These are phyloP conservation scores for Phaeotremella fagi DNA, from an alignment of 768 basidiomycete species.

Conservation along the genomic window DNA sequence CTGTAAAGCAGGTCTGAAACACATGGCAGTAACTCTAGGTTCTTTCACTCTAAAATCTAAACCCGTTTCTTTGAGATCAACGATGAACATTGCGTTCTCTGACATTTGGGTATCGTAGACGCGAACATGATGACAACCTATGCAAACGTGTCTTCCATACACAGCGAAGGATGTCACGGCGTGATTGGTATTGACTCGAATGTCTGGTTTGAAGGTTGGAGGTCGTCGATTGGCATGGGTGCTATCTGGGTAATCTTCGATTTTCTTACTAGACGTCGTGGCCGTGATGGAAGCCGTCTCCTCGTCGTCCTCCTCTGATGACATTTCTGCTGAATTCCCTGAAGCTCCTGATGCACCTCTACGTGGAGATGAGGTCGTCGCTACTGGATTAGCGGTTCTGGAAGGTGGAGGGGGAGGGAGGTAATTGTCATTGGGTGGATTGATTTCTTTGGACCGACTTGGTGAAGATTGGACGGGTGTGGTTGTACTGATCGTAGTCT, in stretches of 20 bases:
- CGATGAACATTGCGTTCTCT: slow-evolving; percentile 38
- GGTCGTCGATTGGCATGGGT: slow-evolving; percentile 51
- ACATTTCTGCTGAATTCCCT: slow-evolving; percentile 19
- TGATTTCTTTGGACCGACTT: neutral
- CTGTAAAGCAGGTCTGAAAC: slow-evolving; percentile 59
- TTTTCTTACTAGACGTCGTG: slow-evolving; percentile 22
- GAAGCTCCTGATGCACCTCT: slow-evolving; percentile 9
- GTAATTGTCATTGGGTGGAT: slow-evolving; percentile 5
- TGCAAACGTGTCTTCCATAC: slow-evolving; percentile 46
- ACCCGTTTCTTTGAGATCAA: slow-evolving; percentile 63
- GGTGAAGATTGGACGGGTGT: neutral
- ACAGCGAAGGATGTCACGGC: slow-evolving; percentile 45
- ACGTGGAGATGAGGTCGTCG: slow-evolving; percentile 13
- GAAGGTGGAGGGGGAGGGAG: slow-evolving; percentile 35
- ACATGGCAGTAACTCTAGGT: slow-evolving; percentile 67
- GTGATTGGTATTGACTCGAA: slow-evolving; percentile 2
- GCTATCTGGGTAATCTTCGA: slow-evolving; percentile 51
- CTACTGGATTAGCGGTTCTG: slow-evolving; percentile 13
- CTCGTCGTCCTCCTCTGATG: slow-evolving; percentile 42
- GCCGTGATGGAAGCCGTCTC: slow-evolving; percentile 22
- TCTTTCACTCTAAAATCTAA: slow-evolving; percentile 58
- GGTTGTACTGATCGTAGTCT: slow-evolving; percentile 2
- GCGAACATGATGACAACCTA: slow-evolving; percentile 44
- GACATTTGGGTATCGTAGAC: slow-evolving; percentile 46
- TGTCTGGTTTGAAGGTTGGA: slow-evolving; percentile 46